Conservation (phyloP, 352 stramenopile species). For the Lagenidium giganteum region DNA sequence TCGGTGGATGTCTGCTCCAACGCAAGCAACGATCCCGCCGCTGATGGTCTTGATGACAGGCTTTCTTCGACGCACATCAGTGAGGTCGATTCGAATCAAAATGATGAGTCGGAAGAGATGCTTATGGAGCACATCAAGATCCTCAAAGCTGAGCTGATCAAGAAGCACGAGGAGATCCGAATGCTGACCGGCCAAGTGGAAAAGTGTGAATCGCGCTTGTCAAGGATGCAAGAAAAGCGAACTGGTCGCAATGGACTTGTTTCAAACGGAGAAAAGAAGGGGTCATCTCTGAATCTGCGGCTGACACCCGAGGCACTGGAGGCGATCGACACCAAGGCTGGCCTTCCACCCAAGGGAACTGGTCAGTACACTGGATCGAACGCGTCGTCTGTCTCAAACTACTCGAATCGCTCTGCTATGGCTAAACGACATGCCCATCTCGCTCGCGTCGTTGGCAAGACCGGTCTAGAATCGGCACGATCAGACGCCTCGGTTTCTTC, state of each 20-base stretch:
- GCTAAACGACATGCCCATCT: conserved; percentile 20
- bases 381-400: conserved; percentile 25
- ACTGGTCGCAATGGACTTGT: conserved; percentile 5
- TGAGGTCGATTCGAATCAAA: conserved; percentile 45
- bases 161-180: conserved; percentile 65
- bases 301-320: conserved; percentile 23
- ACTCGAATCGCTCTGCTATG: conserved; percentile 20
- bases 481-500: conserved; percentile 25
- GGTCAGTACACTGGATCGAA: conserved; percentile 23
- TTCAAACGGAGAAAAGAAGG: conserved; percentile 1
- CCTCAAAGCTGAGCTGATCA: conserved; percentile 54
- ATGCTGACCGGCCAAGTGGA: conserved; percentile 15
- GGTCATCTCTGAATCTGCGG: conserved; percentile 4
- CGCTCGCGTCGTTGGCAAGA: conserved; percentile 14
- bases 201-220: conserved; percentile 13
- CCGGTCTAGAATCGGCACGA: conserved; percentile 12
- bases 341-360: conserved; percentile 14
- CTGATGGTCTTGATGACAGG: background rate
- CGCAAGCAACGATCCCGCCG: background rate
- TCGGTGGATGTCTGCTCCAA: background rate
- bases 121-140: conserved; percentile 63
- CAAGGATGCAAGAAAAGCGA: conserved; percentile 5
- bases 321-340: conserved; percentile 20
- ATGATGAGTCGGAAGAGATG: conserved; percentile 47
- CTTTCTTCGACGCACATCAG: background rate